Percentiles rank a stretch among this genome's conserved stretches.
Conservation (phyloP, 495 filamentous ascomycete species). For the Monascus purpureus region DNA sequence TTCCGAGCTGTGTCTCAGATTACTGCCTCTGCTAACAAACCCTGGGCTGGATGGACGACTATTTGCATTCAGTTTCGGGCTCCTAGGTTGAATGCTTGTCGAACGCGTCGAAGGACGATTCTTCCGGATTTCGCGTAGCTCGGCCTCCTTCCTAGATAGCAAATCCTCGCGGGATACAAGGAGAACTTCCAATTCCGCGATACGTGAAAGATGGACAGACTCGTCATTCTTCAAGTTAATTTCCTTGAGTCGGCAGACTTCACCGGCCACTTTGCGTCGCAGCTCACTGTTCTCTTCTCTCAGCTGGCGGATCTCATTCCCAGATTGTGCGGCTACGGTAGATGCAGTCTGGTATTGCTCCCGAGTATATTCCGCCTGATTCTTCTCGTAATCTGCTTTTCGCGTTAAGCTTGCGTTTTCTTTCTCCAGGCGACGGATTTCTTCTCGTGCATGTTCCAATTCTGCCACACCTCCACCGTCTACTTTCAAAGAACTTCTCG, state of each 20-base stretch:
- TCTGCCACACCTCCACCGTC: slow-evolving; percentile 38
- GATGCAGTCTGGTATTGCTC: slow-evolving; percentile 52
- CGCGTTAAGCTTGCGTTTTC: slow-evolving; percentile 30
- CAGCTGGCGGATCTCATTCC: slow-evolving; percentile 36
- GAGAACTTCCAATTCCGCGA: slow-evolving; percentile 36
- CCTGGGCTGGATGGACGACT: slow-evolving; percentile 35
- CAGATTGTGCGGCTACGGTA: slow-evolving; percentile 33
- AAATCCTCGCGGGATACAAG: slow-evolving; percentile 30
- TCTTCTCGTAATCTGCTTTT: slow-evolving; percentile 36
- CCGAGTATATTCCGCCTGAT: slow-evolving; percentile 43
- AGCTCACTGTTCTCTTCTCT: slow-evolving; percentile 31
- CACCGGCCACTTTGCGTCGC: slow-evolving; percentile 34
- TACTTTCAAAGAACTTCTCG: slow-evolving; percentile 29
- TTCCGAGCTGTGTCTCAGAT: slow-evolving; percentile 28
- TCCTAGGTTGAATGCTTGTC: slow-evolving; percentile 32
- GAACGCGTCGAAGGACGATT: slow-evolving; percentile 32
- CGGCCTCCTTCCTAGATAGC: slow-evolving; percentile 44
- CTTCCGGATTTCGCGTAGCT: slow-evolving; percentile 42
- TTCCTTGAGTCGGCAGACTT: slow-evolving; percentile 36
- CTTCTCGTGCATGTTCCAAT: slow-evolving; percentile 30
- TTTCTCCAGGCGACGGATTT: slow-evolving; percentile 25
- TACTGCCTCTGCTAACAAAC: slow-evolving; percentile 21
- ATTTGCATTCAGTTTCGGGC: slow-evolving; percentile 24
- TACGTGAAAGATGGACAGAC: slow-evolving; percentile 17
- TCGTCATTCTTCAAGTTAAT: slow-evolving; percentile 32